Evolutionary conservation across 2,329 filamentous ascomycete genomes (phyloP), one percentile per base, ranked within the genome.

Genomic region (Fusarium marasasianum): DNA sequence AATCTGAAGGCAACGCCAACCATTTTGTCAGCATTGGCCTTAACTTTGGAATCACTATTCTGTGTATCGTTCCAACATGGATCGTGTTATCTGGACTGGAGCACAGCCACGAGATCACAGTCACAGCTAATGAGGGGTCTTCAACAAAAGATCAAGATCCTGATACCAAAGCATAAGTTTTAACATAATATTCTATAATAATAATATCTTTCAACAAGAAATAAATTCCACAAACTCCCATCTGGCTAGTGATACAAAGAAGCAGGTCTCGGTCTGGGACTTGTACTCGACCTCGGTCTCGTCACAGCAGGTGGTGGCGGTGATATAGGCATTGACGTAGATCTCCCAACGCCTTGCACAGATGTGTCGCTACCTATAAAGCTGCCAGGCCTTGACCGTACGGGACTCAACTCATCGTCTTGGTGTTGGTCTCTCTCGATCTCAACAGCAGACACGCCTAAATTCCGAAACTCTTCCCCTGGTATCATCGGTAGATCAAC

Each of bases 1-100:
- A 69, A 41, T 69, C 66, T 18, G 66, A 69, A 31, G 66, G 66
- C 1, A 69, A 69, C n/a, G 66, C 66, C 43, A 69, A 69, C 15
- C 66, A 69, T 9, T 69, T 69, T 31, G 64, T 69, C 9, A 69
- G 66, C 6, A 69, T 69, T 7, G 66, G 66, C 2, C 64, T 69
- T 1, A 69, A 69, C 17, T 69, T 69, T 15, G 66, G 66, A 5
- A 69, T 69, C 33, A 69, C 64, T 2, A 61, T 69, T 9, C 6
- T 69, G 8, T 69, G 66, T 22, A 61, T 69, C 5, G 29, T 63
- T 0, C 66, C 66, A 3, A 69, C 66, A 11, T 69, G 66, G 66
- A 69, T 69, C 3, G 66, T 69, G 3, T 17, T 69, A 5, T 69
- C 66, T 14, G 66, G 56, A 3, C 5, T 69, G 18, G 66, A 69